A percentile compares a stretch with the other conserved stretches of the same genome.
Evolutionary conservation across 495 filamentous ascomycete genomes (phyloP).

Genomic region (Lasiosphaeris hirsuta): DNA sequence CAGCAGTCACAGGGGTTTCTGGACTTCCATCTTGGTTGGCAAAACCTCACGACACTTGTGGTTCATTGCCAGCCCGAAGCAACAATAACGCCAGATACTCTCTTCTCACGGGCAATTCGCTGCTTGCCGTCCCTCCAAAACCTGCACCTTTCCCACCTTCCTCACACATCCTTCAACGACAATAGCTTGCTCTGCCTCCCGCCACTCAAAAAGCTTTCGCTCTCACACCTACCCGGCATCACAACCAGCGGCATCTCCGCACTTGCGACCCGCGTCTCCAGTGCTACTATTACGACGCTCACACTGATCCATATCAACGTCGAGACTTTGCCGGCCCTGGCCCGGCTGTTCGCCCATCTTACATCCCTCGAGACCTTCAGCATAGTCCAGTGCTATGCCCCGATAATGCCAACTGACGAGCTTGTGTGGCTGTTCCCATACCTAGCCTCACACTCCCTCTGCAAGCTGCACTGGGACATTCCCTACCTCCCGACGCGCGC

Average conservation of each 20-base stretch:
- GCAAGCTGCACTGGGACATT: slow-evolving; percentile 80
- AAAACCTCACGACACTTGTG: slow-evolving; percentile 67
- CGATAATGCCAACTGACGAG: slow-evolving; percentile 55
- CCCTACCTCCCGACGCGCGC: slow-evolving; percentile 43
- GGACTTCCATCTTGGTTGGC: slow-evolving; percentile 67
- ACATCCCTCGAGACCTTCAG: slow-evolving; percentile 60
- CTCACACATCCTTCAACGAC: slow-evolving; percentile 70
- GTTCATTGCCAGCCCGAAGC: slow-evolving; percentile 65
- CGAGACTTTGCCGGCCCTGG: slow-evolving; percentile 64
- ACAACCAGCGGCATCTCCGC: slow-evolving; percentile 73
- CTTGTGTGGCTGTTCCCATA: slow-evolving; percentile 65
- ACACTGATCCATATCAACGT: slow-evolving; percentile 65
- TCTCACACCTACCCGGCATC: slow-evolving; percentile 73
- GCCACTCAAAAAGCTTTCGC: slow-evolving; percentile 65
- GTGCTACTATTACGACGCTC: slow-evolving; percentile 55
- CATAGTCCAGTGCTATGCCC: slow-evolving; percentile 64
- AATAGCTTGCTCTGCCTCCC: slow-evolving; percentile 66
- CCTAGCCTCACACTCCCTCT: slow-evolving; percentile 63
- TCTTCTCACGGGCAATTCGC: slow-evolving; percentile 63
- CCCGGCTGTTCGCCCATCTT: slow-evolving; percentile 69
- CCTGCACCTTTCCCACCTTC: slow-evolving; percentile 71
- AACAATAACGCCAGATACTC: slow-evolving; percentile 60
- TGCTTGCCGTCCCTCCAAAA: slow-evolving; percentile 66
- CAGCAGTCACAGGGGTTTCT: slow-evolving; percentile 67
- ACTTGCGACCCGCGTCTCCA: slow-evolving; percentile 60